Percentiles rank a stretch among this genome's conserved stretches.
These are phyloP conservation scores for Sphaerosporella brunnea DNA, from an alignment of 495 filamentous ascomycete genomes.

Conservation along the genomic window DNA sequence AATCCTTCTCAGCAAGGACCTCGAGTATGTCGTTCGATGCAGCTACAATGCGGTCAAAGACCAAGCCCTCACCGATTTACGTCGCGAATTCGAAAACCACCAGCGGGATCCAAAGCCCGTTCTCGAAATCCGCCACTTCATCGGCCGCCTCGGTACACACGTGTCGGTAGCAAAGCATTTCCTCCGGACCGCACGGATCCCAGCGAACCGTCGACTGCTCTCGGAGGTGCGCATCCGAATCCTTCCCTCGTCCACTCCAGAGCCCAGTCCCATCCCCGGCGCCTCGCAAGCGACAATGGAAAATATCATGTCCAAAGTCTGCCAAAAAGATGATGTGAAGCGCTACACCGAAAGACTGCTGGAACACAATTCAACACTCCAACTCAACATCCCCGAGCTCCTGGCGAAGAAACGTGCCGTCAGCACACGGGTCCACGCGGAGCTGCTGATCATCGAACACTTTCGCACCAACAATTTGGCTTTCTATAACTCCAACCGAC, in stretches of 20 bases:
- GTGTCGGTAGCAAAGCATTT: not conserved
- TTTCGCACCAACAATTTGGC: not conserved
- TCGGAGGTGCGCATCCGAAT: not conserved
- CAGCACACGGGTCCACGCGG: not conserved
- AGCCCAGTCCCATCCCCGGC: too few species aligned
- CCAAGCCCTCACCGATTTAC: not conserved
- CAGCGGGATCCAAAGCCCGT: not conserved
- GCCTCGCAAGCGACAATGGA: too few species aligned
- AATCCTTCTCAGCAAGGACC: not conserved
- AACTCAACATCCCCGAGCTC: not conserved
- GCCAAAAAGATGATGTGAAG: not conserved
- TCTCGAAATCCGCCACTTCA: conserved; percentile 1
- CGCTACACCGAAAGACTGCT: not conserved
- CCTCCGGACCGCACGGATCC: not conserved
- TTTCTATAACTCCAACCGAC: not conserved
- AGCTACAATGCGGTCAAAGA: not conserved
- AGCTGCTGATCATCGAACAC: not conserved
- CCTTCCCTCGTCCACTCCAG: not conserved
- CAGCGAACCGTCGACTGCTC: not conserved
- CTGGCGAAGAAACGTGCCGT: not conserved
- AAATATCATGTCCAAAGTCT: not conserved
- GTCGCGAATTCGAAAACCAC: not conserved
- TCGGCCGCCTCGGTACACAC: not conserved
- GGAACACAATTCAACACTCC: not conserved
- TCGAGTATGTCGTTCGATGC: not conserved